These are phyloP conservation scores for Grifola frondosa DNA, from an alignment of 1,284 basidiomycete genomes.

Conservation along the genomic window DNA sequence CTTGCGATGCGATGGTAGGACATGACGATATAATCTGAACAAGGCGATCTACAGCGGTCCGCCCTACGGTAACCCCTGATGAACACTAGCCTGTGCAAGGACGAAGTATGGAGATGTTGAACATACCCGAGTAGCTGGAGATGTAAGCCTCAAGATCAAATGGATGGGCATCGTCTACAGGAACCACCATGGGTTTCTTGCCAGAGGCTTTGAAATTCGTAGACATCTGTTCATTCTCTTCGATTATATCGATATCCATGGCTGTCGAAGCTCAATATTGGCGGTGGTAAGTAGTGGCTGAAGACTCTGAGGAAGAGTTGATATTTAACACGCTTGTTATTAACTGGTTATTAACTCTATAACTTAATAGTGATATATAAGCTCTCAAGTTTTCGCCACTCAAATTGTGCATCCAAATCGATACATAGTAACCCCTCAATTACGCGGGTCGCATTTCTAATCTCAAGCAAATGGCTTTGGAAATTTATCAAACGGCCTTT, in stretches of 20 bases:
- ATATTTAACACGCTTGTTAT: too few relatives aligned
- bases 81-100: not conserved
- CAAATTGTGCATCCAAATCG: too few relatives aligned
- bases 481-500: too few relatives aligned
- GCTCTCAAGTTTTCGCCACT: too few relatives aligned
- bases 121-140: slow-evolving; percentile 59
- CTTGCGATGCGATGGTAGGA: slow-evolving; percentile 67
- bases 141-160: slow-evolving; percentile 78
- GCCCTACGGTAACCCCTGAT: slow-evolving; percentile 43
- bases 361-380: too few relatives aligned
- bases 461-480: too few relatives aligned
- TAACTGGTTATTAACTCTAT: too few relatives aligned
- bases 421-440: too few relatives aligned
- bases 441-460: too few relatives aligned
- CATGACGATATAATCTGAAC: slow-evolving; percentile 62
- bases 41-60: slow-evolving; percentile 68
- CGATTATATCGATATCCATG: slow-evolving; percentile 32
- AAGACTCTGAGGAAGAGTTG: too few relatives aligned
- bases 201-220: slow-evolving; percentile 8
- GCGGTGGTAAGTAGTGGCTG: too few relatives aligned
- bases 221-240: slow-evolving; percentile 20
- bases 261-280: too few relatives aligned
- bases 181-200: slow-evolving; percentile 32
- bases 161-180: slow-evolving; percentile 72
- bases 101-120: not conserved